These are phyloP conservation scores for Pyrenophora tritici-repentis DNA, from an alignment of 2,329 filamentous ascomycete genomes.

Conservation along the genomic window DNA sequence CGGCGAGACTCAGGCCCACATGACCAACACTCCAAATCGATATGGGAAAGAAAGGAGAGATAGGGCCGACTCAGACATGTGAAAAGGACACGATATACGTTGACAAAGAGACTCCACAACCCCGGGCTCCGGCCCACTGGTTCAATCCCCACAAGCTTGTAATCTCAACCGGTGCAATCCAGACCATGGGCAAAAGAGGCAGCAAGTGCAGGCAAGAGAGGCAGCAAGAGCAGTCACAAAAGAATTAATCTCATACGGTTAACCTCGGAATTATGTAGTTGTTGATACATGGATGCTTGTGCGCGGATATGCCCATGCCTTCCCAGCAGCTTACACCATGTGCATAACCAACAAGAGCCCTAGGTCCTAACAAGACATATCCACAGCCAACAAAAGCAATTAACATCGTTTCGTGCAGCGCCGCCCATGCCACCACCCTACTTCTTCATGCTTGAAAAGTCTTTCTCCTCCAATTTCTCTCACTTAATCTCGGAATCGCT, in stretches of 20 bases:
- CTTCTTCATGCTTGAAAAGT: conserved; percentile 12
- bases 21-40: too few species aligned
- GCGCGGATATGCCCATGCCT: conserved; percentile 17
- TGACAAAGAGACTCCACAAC: too few species aligned
- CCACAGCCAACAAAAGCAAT: conserved; percentile 29
- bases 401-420: conserved; percentile 9
- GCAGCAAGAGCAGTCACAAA: background rate
- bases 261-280: conserved; percentile 31
- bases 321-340: conserved; percentile 20
- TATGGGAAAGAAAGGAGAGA: too few species aligned
- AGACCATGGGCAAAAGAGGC: background rate
- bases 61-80: too few species aligned
- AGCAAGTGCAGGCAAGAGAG: background rate
- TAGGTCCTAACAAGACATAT: conserved; percentile 25
- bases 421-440: conserved; percentile 8
- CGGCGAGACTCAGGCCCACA: too few species aligned
- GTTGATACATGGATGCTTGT: conserved; percentile 38
- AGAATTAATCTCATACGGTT: conserved; percentile 16
- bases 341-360: conserved; percentile 31
- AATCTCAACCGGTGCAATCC: too few species aligned
- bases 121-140: background rate
- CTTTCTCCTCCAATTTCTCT: conserved; percentile 26
- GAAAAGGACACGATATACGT: too few species aligned
- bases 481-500: conserved; percentile 25
- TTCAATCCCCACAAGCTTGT: too few species aligned